Evolutionary conservation across 306 rosid genomes (phyloP).

Genomic region (Dalbergia oliveri): DNA sequence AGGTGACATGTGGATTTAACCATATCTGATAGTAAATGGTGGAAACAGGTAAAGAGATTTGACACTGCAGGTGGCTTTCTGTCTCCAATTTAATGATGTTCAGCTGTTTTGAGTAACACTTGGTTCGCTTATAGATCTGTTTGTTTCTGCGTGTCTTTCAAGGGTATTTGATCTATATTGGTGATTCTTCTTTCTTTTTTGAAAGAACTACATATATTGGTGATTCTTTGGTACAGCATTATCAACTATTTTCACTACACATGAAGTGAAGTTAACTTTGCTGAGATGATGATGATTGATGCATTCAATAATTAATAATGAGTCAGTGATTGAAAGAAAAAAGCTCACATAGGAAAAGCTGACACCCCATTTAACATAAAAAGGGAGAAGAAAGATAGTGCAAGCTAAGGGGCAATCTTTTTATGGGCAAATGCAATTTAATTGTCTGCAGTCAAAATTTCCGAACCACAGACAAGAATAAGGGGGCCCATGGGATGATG

Average conservation of each 20-base stretch:
- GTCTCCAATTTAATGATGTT: constrained; percentile 48
- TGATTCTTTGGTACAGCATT: constrained; percentile 27
- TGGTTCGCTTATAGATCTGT: constrained; percentile 50
- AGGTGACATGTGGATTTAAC: constrained; percentile 34
- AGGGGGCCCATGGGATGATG: constrained; percentile 3
- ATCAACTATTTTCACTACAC: constrained; percentile 27
- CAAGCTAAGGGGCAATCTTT: constrained; percentile 19
- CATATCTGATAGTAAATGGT: constrained; percentile 29
- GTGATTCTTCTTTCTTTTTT: not conserved
- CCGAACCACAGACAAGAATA: not conserved
- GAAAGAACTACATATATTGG: not conserved
- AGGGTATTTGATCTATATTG: constrained; percentile 38
- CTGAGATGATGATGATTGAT: constrained; percentile 37
- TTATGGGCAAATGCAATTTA: constrained; percentile 16
- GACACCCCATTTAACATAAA: constrained; percentile 29
- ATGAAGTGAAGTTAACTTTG: constrained; percentile 7
- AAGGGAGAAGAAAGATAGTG: constrained; percentile 18
- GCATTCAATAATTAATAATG: constrained; percentile 38
- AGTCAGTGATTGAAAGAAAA: constrained; percentile 40
- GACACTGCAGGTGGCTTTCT: constrained; percentile 30
- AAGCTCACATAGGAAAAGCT: constrained; percentile 39
- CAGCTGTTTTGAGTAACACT: constrained; percentile 48
- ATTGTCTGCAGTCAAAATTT: not conserved
- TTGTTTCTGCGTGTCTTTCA: constrained; percentile 44
- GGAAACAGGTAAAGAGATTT: constrained; percentile 41